Base-by-base conservation (phyloP, 169 alveolate genomes). In the Eimeria praecox region DNA sequence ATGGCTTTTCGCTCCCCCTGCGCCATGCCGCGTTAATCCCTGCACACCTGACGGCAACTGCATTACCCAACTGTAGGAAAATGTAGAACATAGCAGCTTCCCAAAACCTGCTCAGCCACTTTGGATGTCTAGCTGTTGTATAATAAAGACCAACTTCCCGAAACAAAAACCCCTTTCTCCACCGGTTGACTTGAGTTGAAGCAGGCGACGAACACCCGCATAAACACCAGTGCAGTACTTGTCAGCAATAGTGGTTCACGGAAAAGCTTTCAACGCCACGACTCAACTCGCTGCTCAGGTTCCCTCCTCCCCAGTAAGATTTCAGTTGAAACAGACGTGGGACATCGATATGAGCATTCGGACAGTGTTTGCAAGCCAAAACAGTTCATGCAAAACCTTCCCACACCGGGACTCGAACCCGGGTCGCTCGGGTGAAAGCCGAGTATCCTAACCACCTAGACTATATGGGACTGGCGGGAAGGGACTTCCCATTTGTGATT, bases 341-440 rank as follows among this genome's bases (percentile, higher is more conserved):
- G n/a, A n/a, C n/a, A n/a, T n/a, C n/a, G n/a, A n/a, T n/a, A n/a
- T n/a, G n/a, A n/a, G n/a, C n/a, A n/a, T n/a, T n/a, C n/a, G n/a
- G n/a, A n/a, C n/a, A n/a, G n/a, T n/a, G n/a, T n/a, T n/a, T n/a
- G n/a, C n/a, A n/a, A n/a, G n/a, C n/a, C n/a, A n/a, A n/a, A n/a
- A n/a, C n/a, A n/a, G n/a, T n/a, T 52, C 3, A 20, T 52, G 20
- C 44, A 80, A 80, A 56, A 38, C 8, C 66, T 95, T 95, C 97
- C 97, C 97, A 95, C 97, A 95, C 99, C 99, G 99, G 99, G 99
- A 99, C 99, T 99, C 99, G 99, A 99, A 99, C 99, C 99, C 99
- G 99, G 99, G 99, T 98, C 99, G 99, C 98, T 97, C 99, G 99
- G 99, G 99, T 99, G 99, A 99, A 98, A 98, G 99, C 99, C 99